Base-by-base conservation (phyloP, 805 yeast genomes). In the Phaffomyces thermotolerans region DNA sequence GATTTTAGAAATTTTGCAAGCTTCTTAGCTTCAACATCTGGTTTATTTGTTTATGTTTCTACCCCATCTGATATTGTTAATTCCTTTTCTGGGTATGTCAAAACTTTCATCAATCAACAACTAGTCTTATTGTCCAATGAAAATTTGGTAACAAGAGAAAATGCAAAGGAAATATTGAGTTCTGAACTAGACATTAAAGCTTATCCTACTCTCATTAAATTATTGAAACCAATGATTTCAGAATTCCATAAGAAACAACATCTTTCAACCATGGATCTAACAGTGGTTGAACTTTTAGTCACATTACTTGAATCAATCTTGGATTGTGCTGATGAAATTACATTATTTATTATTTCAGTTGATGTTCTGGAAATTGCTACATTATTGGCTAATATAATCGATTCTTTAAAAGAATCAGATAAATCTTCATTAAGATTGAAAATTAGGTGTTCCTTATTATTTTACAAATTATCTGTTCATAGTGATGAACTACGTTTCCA, bases 1-100 rank as follows among this genome's bases (percentile, higher is more conserved):
- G 72, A 78, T 23, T 78, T 79, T 60, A 68, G 84, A 52, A 83
- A 80, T 54, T 81, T 73, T 56, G 79, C 88, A 2, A 93, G 91
- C 8, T 79, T 81, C 47, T 60, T 86, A 47, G 86, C 88, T 3
- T 76, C 88, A 0, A 65, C 82, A 0, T 75, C 86, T 40, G 88
- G 95, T 36, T 70, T 80, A 14, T 74, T 83, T 44, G 57, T 81
- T 43, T 49, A 54, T 40, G 46, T 60, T 29, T 62, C 59, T 39
- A 41, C 47, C 33, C 55, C 52, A 2, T 20, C 30, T 7, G 50
- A 48, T 5, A 54, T 62, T 39, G 58, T 62, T 39, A 53, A 52
- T 20, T 63, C 62, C 31, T 61, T 73, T 36, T 48, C 58, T 20
- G 56, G 53, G 14, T 64, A 68, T 33, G 67, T 75, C 13, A 69